Evolutionary conservation across 345 rosid species (phyloP).

Genomic region (Populus deltoides): DNA sequence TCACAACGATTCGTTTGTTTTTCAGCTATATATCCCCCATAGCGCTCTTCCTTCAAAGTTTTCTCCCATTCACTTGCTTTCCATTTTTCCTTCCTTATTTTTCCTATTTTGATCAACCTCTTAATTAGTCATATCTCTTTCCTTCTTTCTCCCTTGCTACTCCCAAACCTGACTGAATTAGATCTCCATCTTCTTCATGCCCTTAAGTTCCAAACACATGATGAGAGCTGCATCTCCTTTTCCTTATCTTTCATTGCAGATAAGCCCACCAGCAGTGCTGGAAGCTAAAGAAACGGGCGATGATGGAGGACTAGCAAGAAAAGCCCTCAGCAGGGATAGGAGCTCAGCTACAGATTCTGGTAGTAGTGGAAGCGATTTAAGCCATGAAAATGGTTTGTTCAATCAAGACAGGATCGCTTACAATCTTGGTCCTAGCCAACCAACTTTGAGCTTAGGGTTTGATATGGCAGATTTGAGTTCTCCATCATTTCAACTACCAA

Average conservation of each 20-base stretch:
- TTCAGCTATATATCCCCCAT: conserved; percentile 15
- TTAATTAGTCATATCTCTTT: background rate
- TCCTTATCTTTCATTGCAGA: conserved; percentile 89
- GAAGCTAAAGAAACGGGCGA: conserved; percentile 17
- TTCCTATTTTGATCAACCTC: conserved; percentile 15
- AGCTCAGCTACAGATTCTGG: conserved; percentile 73
- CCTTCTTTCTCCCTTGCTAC: conserved; percentile 9
- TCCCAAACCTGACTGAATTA: conserved; percentile 11
- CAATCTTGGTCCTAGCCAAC: conserved; percentile 31
- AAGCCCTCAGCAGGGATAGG: conserved; percentile 41
- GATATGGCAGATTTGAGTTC: conserved; percentile 36
- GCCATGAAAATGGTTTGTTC: conserved; percentile 58
- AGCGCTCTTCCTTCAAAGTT: conserved; percentile 16
- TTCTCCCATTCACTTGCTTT: background rate
- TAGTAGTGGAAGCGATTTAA: conserved; percentile 67
- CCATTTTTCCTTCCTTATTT: conserved; percentile 23
- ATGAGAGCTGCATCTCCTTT: conserved; percentile 34
- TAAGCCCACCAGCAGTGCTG: conserved; percentile 62
- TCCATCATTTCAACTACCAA: conserved; percentile 21
- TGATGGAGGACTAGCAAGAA: conserved; percentile 23
- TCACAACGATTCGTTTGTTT: conserved; percentile 37
- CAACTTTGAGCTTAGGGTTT: conserved; percentile 69
- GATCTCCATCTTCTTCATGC: conserved; percentile 29
- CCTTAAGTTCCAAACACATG: conserved; percentile 33
- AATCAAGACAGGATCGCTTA: conserved; percentile 20